phyloP scores from a whole-genome alignment of 371 early-diverging fungal species.

The Cokeromyces recurvatus region DNA sequence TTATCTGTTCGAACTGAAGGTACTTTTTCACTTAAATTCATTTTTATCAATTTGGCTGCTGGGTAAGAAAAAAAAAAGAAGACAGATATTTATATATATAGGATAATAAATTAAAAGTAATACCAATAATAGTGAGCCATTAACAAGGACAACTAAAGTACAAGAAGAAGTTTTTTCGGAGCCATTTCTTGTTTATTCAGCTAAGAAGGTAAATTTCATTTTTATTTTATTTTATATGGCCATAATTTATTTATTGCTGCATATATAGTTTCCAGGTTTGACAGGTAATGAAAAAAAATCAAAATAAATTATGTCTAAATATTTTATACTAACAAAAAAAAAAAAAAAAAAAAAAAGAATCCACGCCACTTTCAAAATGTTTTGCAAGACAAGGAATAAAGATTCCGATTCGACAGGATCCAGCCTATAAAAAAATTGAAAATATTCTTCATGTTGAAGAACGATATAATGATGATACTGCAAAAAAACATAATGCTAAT shows the following conservation, averaged over 20 bases:
- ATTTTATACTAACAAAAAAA: too few species aligned
- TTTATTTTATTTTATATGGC: too few species aligned
- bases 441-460: too few species aligned
- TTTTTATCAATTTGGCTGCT: constrained; percentile 22
- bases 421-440: not conserved
- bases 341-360: constrained; percentile 30
- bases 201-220: constrained; percentile 46
- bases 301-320: too few species aligned
- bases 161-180: constrained; percentile 31
- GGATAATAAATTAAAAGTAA: not conserved
- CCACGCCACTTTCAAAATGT: constrained; percentile 57
- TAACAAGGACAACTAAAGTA: constrained; percentile 29
- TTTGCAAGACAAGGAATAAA: constrained; percentile 65
- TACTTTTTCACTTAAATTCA: constrained; percentile 35
- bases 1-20: constrained; percentile 43
- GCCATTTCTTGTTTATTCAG: constrained; percentile 46
- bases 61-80: constrained; percentile 11
- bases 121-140: constrained; percentile 26
- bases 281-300: too few species aligned
- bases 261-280: constrained; percentile 59
- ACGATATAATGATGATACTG: too few species aligned
- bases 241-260: too few species aligned
- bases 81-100: not conserved
- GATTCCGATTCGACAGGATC: constrained; percentile 52
- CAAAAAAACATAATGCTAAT: too few species aligned